phyloP scores from a whole-genome alignment of 768 basidiomycete genomes.

The Agrocybe chaxingu region DNA sequence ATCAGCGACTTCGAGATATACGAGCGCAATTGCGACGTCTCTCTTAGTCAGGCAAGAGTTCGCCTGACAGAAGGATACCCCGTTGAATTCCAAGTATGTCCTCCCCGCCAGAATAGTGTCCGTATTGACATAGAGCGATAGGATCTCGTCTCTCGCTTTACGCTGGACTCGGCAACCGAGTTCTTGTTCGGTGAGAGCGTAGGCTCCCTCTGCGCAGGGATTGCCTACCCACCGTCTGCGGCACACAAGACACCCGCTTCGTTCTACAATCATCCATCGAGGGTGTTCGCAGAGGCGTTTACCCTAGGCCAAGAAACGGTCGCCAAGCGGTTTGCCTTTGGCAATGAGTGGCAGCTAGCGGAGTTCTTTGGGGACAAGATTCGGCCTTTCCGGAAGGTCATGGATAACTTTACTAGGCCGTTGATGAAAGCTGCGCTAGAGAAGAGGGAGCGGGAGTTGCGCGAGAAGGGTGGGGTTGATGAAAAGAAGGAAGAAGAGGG shows the following conservation, averaged over 20 bases:
- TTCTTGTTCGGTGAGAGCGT: constrained; percentile 53
- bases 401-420: constrained; percentile 47
- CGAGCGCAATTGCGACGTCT: constrained; percentile 48
- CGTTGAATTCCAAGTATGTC: constrained; percentile 47
- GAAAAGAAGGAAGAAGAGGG: constrained; percentile 24
- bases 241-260: constrained; percentile 23
- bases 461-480: constrained; percentile 16
- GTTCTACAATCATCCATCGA: constrained; percentile 32
- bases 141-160: constrained; percentile 47
- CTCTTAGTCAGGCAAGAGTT: constrained; percentile 39
- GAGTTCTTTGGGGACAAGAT: constrained; percentile 52
- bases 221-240: constrained; percentile 37
- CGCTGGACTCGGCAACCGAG: constrained; percentile 58
- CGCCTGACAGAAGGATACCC: constrained; percentile 44
- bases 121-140: too few relatives aligned
- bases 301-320: constrained; percentile 37
- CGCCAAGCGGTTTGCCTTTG: constrained; percentile 36
- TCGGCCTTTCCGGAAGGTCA: constrained; percentile 37
- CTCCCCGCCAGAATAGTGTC: too few relatives aligned
- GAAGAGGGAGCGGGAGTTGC: constrained; percentile 29
- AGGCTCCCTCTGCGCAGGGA: constrained; percentile 18
- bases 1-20: constrained; percentile 63
- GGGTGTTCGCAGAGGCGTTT: constrained; percentile 48
- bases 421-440: constrained; percentile 43
- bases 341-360: constrained; percentile 29